These are phyloP conservation scores for Fusarium zealandicum DNA, from an alignment of 2,329 filamentous ascomycete genomes.

Conservation along the genomic window DNA sequence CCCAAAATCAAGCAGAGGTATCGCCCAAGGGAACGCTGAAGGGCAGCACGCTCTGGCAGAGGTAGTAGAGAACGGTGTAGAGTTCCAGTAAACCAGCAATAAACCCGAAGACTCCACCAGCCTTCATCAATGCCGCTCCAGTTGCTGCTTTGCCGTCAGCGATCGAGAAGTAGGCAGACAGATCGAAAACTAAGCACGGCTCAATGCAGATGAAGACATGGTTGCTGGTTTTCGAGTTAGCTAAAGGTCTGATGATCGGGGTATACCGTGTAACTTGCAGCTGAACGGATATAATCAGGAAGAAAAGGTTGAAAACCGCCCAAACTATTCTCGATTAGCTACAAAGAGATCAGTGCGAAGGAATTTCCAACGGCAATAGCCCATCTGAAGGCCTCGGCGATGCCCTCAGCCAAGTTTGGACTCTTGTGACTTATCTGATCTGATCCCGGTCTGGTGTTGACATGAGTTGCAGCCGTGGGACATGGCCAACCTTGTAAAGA, in stretches of 20 bases:
- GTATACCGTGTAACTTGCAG: constrained; percentile 27
- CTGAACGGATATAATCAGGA: constrained; percentile 34
- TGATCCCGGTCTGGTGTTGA: too few relatives aligned
- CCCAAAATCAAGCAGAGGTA: constrained; percentile 25
- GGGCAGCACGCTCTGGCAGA: constrained; percentile 36
- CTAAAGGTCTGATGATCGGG: background rate
- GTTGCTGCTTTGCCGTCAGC: constrained; percentile 28
- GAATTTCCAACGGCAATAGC: constrained; percentile 41
- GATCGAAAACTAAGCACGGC: constrained; percentile 35
- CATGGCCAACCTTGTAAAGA: too few relatives aligned
- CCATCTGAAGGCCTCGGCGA: constrained; percentile 23
- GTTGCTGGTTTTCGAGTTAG: constrained; percentile 25
- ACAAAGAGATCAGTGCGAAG: constrained; percentile 30
- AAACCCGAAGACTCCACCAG: constrained; percentile 36
- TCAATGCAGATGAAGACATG: constrained; percentile 34
- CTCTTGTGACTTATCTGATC: too few relatives aligned
- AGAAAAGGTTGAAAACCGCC: constrained; percentile 41
- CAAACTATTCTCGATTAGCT: constrained; percentile 24
- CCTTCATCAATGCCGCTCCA: constrained; percentile 22
- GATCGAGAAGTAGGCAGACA: constrained; percentile 26
- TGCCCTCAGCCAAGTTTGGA: too few relatives aligned
- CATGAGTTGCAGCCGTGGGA: too few relatives aligned
- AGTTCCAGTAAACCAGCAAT: constrained; percentile 36
- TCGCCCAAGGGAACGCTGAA: constrained; percentile 38
- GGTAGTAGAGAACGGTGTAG: constrained; percentile 33